A percentile compares a stretch with the other conserved stretches of the same genome.
These are phyloP conservation scores for Naganishia antarctica DNA, from an alignment of 768 basidiomycete species.

Conservation along the genomic window DNA sequence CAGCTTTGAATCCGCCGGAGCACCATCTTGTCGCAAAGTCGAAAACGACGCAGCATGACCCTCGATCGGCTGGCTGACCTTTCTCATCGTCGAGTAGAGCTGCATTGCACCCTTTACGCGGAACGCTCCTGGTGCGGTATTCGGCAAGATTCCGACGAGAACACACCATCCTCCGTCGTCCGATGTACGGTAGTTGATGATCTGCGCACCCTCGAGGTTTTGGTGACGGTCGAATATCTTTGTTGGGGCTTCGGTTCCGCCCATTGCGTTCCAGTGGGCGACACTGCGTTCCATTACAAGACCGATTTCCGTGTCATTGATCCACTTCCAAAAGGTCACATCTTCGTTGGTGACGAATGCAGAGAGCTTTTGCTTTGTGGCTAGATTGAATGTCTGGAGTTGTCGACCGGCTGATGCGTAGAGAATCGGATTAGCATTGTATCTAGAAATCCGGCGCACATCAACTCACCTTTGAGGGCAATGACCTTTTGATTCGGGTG, in stretches of 20 bases:
- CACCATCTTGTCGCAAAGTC: conserved; percentile 82
- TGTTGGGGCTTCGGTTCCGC: conserved; percentile 45
- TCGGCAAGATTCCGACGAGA: conserved; percentile 87
- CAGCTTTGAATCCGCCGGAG: conserved; percentile 76
- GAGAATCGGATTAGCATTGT: conserved; percentile 3
- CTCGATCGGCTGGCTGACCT: conserved; percentile 95
- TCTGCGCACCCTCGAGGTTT: conserved; percentile 87
- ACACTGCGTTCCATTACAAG: conserved; percentile 92
- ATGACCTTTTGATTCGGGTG: conserved; percentile 94
- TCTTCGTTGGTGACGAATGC: conserved; percentile 91
- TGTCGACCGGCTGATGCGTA: conserved; percentile 71
- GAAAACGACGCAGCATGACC: conserved; percentile 97
- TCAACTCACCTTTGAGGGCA: conserved; percentile 70
- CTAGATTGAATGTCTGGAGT: conserved; percentile 96
- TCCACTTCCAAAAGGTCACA: conserved; percentile 98
- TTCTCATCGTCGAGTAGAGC: conserved; percentile 84
- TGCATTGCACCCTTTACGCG: conserved; percentile 99
- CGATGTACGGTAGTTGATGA: conserved; percentile 94
- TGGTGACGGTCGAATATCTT: conserved; percentile 83
- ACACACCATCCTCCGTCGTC: conserved; percentile 96
- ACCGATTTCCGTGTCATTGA: conserved; percentile 82
- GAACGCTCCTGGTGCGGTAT: conserved; percentile 64
- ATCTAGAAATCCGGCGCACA: not conserved
- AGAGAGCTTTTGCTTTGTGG: conserved; percentile 95
- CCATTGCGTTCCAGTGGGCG: conserved; percentile 70